These are phyloP conservation scores for Scedosporium dehoogii DNA, from an alignment of 2,329 filamentous ascomycete species.

Conservation along the genomic window DNA sequence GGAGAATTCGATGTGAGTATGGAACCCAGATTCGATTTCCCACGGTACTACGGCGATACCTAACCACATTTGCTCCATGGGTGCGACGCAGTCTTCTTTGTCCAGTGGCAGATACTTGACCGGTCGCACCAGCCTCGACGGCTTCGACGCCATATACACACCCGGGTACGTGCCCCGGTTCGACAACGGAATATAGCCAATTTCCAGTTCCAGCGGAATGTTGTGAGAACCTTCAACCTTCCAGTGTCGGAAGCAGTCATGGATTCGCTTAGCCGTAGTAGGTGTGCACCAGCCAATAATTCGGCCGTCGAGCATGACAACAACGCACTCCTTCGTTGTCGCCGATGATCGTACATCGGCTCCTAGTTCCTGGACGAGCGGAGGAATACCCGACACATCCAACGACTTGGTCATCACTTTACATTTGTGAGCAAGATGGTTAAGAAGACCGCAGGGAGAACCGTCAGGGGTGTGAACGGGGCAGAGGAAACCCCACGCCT, in stretches of 20 bases:
- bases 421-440: slow-evolving; percentile 93
- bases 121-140: slow-evolving; percentile 79
- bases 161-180: slow-evolving; percentile 92
- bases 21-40: slow-evolving; percentile 79
- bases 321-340: slow-evolving; percentile 71
- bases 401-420: slow-evolving; percentile 68
- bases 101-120: slow-evolving; percentile 86
- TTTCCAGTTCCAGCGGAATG: slow-evolving; percentile 76
- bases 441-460: slow-evolving; percentile 84
- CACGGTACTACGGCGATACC: slow-evolving; percentile 85
- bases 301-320: slow-evolving; percentile 81
- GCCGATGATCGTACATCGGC: slow-evolving; percentile 67
- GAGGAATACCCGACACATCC: slow-evolving; percentile 65
- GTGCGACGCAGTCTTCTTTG: slow-evolving; percentile 79
- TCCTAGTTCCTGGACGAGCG: slow-evolving; percentile 69
- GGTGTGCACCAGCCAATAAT: slow-evolving; percentile 87
- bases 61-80: slow-evolving; percentile 97
- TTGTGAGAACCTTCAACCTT: slow-evolving; percentile 81
- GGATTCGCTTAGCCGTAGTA: slow-evolving; percentile 68
- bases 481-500: slow-evolving; percentile 97
- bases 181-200: slow-evolving; percentile 83
- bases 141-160: slow-evolving; percentile 82
- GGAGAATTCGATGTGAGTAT: slow-evolving; percentile 87
- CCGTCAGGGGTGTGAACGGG: slow-evolving; percentile 97
- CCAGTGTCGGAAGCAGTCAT: slow-evolving; percentile 85